These are phyloP conservation scores for Chlamydomonas asymmetrica DNA, from an alignment of 139 green algal species.

Conservation along the genomic window DNA sequence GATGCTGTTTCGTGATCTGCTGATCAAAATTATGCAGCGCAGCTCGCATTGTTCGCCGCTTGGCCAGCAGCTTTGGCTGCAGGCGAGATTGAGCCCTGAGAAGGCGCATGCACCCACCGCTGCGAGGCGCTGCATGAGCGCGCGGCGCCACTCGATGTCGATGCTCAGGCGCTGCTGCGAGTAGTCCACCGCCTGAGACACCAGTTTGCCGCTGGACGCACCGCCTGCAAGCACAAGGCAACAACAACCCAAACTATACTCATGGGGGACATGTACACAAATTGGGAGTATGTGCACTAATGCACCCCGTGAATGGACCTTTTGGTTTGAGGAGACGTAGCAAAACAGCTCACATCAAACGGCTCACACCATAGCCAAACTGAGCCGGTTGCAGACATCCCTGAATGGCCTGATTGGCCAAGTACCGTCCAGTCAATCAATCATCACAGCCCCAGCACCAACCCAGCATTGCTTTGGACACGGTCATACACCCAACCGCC, in stretches of 20 bases:
- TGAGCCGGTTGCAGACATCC: neutral
- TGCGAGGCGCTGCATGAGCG: slow-evolving; percentile 26
- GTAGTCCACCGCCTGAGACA: slow-evolving; percentile 81
- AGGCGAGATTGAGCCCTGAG: neutral
- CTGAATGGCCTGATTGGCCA: no score
- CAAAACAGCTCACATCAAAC: neutral
- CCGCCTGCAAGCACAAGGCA: neutral
- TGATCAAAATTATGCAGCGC: neutral
- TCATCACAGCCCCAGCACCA: no score
- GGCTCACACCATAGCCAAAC: neutral
- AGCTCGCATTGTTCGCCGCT: no score
- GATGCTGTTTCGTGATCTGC: neutral
- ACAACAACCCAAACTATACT: neutral
- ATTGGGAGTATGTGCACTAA: neutral
- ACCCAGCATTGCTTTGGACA: no score
- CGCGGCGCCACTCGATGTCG: slow-evolving; percentile 49
- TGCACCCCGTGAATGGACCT: neutral
- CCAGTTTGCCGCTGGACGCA: slow-evolving; percentile 20
- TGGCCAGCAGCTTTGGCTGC: no score
- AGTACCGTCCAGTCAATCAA: no score
- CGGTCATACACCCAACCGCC: no score
- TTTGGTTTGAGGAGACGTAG: neutral
- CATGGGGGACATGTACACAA: neutral
- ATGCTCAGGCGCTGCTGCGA: slow-evolving; percentile 67
- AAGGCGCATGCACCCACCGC: neutral